These are phyloP conservation scores for Cinnamomum chago DNA, from an alignment of 164 flowering plant species.

Conservation along the genomic window DNA sequence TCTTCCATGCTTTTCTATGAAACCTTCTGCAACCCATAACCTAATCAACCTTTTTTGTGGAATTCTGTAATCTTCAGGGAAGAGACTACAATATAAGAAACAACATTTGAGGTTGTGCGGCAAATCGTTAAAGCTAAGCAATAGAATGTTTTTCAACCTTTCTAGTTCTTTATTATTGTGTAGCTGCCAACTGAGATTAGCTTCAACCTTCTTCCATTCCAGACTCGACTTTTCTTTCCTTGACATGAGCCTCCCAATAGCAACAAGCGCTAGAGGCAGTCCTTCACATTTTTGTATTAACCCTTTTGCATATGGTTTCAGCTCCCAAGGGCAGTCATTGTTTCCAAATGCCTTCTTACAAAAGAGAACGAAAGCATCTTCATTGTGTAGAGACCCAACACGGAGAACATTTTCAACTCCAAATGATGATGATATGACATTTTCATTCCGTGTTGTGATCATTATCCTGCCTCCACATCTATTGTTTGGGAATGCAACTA, in stretches of 20 bases:
- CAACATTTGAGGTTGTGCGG: slow-evolving; percentile 18
- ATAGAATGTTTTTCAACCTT: not conserved
- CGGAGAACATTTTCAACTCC: not conserved
- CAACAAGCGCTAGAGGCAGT: slow-evolving; percentile 2
- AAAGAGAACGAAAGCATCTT: not conserved
- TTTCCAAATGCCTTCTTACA: not conserved
- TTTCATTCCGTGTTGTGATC: slow-evolving; percentile 28
- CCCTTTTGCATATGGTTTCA: not conserved
- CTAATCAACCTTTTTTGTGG: slow-evolving; percentile 11
- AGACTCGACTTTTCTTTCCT: not conserved
- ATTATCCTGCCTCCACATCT: slow-evolving; percentile 31
- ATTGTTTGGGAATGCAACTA: slow-evolving; percentile 33
- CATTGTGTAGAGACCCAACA: not conserved
- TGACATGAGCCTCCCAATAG: not conserved
- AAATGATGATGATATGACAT: not conserved
- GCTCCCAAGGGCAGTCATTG: not conserved
- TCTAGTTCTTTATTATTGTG: not conserved
- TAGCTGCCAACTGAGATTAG: slow-evolving; percentile 15
- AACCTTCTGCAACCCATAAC: slow-evolving; percentile 27
- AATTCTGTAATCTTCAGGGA: slow-evolving; percentile 17
- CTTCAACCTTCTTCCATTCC: slow-evolving; percentile 13
- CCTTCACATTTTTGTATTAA: not conserved
- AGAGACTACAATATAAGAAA: slow-evolving; percentile 18
- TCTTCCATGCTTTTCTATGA: not conserved
- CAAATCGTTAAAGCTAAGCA: slow-evolving; percentile 13